phyloP scores from a whole-genome alignment of 768 basidiomycete genomes.

The Lentinus brumalis region DNA sequence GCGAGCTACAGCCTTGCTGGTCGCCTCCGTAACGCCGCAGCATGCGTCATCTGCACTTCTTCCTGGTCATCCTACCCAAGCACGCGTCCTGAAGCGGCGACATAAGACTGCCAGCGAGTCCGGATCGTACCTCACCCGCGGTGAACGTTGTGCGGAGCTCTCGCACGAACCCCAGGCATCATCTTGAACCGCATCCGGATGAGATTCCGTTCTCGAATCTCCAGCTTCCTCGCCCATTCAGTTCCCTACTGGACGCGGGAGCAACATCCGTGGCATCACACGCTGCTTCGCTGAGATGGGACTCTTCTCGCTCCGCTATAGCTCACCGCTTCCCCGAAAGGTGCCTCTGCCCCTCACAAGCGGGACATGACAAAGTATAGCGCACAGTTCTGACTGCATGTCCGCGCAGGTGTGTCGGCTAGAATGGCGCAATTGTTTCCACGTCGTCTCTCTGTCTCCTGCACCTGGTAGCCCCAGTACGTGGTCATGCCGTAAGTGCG shows the following conservation, averaged over 20 bases:
- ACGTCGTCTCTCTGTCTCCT: neutral
- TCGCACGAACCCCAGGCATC: neutral
- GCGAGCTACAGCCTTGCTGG: neutral
- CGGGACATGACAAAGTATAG: too few species aligned
- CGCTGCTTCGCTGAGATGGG: too few species aligned
- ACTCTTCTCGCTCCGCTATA: too few species aligned
- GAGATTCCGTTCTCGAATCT: slow-evolving; percentile 6
- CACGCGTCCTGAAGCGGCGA: neutral
- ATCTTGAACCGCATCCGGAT: neutral
- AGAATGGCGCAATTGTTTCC: neutral
- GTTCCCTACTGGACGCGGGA: neutral
- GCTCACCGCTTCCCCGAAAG: too few species aligned
- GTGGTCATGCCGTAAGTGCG: slow-evolving; percentile 16
- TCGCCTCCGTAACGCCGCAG: slow-evolving; percentile 12
- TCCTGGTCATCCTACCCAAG: slow-evolving; percentile 11
- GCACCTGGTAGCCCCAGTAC: neutral
- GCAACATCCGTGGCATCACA: neutral
- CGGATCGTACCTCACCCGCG: slow-evolving; percentile 3
- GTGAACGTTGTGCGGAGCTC: slow-evolving; percentile 6
- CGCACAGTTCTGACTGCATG: neutral
- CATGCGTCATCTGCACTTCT: slow-evolving; percentile 10
- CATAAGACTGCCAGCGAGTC: neutral
- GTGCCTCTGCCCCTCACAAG: too few species aligned
- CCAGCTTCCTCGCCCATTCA: neutral
- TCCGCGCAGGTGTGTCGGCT: neutral